Conservation (phyloP, 2,329 filamentous ascomycete genomes). For the Apiospora aurea region DNA sequence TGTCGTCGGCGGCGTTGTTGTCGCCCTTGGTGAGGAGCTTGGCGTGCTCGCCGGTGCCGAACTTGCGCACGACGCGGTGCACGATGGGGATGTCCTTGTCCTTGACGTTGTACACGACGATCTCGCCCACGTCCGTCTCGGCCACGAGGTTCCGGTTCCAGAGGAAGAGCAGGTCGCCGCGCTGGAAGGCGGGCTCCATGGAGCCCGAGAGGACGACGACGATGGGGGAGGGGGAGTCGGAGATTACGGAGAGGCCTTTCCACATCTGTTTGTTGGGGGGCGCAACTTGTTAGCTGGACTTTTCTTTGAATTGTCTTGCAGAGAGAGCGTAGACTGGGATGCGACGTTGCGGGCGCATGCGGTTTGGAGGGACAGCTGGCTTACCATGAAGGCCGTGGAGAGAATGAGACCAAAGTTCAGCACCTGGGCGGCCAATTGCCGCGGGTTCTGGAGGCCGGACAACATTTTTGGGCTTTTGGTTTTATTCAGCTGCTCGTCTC, state of each 20-base stretch:
- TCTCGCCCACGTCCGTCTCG: slow-evolving; percentile 62
- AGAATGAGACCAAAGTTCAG: slow-evolving; percentile 92
- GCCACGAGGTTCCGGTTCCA: slow-evolving; percentile 74
- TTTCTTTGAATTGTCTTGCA: neutral
- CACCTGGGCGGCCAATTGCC: slow-evolving; percentile 81
- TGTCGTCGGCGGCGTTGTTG: slow-evolving; percentile 94
- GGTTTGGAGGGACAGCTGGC: slow-evolving; percentile 32
- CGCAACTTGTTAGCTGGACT: neutral
- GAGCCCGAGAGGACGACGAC: slow-evolving; percentile 85
- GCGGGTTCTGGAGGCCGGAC: slow-evolving; percentile 73
- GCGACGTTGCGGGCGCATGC: neutral
- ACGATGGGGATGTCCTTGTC: slow-evolving; percentile 98
- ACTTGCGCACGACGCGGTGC: slow-evolving; percentile 84
- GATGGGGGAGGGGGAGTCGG: slow-evolving; percentile 79
- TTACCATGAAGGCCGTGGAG: slow-evolving; percentile 87
- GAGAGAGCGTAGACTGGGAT: neutral
- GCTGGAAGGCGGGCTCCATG: slow-evolving; percentile 85
- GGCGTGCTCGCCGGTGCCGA: slow-evolving; percentile 65
- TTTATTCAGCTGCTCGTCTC: slow-evolving; percentile 24
- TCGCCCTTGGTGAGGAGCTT: slow-evolving; percentile 95
- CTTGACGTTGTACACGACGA: slow-evolving; percentile 79
- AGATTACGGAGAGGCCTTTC: slow-evolving; percentile 84
- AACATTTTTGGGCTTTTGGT: slow-evolving; percentile 60
- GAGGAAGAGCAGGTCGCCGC: slow-evolving; percentile 77
- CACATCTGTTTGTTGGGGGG: slow-evolving; percentile 65